Base-by-base conservation (phyloP, 1,139 yeast species). In the Geotrichum citri-aurantii region DNA sequence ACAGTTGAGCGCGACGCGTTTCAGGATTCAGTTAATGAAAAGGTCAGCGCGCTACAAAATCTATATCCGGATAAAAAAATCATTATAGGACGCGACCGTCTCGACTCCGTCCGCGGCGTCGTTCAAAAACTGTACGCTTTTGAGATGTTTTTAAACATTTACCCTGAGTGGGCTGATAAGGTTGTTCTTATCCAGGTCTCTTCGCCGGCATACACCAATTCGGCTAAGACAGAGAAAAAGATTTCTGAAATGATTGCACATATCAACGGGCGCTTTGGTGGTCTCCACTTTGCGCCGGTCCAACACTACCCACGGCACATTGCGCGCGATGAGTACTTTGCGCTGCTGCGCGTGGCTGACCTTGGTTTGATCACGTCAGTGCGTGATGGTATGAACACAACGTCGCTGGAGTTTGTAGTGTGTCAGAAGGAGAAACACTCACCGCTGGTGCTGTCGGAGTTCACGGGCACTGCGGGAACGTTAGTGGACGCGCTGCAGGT, bases 361-460 rank as follows among this genome's bases (percentile, higher is more conserved):
- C 76, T 93, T 65, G 93, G 96, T 24, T 76, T 93, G 60, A 88
- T 90, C 63, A 90, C 97, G 0, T 86, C 96, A 2, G 86, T 92
- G 33, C 83, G 99, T 70, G 99, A 93, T 70, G 98, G 98, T 60
- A 91, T 93, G 89, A 93, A 91, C 73, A 91, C 97, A 12, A 93
- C 98, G 0, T 88, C 97, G 0, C 76, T 92, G 63, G 99, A 93
- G 71, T 93, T 84, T 72, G 95, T 92, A 48, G 84, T 92, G 37
- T 88, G 97, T 66, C 98, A 95, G 73, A 84, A 87, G 68, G 75
- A 81, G 53, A 79, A 81, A 61, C 80, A 81, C 64, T 84, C 87
- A 7, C 97, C 97, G 0, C 78, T 60, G 23, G 54, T 60, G 19
- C 75, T 14, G 52, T 88, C 96, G 27, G 99, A 93, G 74, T 93